These are phyloP conservation scores for Osmanthus fragrans DNA, from an alignment of 257 asterid species.

Conservation along the genomic window DNA sequence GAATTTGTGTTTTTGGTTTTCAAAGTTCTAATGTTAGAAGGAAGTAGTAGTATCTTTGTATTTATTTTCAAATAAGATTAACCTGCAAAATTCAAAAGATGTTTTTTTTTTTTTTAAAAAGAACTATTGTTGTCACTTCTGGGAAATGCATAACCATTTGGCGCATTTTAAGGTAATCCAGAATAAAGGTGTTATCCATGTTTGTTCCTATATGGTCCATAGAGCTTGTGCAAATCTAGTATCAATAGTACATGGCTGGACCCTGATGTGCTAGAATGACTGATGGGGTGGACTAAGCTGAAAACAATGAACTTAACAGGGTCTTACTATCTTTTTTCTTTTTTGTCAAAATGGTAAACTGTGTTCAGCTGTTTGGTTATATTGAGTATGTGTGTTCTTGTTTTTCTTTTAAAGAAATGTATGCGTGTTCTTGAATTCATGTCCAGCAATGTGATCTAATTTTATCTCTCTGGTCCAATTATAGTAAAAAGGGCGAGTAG, in stretches of 20 bases:
- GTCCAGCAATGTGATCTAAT: not conserved
- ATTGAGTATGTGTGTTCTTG: not conserved
- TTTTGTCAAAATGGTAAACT: not conserved
- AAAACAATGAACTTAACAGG: not conserved
- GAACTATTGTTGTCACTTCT: not conserved
- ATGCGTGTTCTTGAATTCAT: not conserved
- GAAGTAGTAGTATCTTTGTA: not conserved
- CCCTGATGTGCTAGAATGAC: not conserved
- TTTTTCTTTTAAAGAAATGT: no score
- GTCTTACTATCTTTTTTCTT: not conserved
- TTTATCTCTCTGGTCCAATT: not conserved
- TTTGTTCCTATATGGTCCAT: no score
- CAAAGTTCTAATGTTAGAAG: not conserved
- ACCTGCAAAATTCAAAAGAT: not conserved
- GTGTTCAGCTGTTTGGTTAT: not conserved
- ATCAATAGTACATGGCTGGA: not conserved
- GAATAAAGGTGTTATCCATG: not conserved
- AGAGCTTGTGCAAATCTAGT: not conserved
- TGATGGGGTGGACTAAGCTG: not conserved
- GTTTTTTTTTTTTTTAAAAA: not conserved
- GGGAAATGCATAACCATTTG: not conserved
- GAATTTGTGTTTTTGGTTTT: not conserved
- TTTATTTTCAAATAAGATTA: not conserved
- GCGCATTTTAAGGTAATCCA: not conserved
- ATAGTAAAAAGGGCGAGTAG: not conserved